Evolutionary conservation across 768 basidiomycete genomes (phyloP), one percentile per base, ranked within the genome.

Genomic region (Boletus huronensis): DNA sequence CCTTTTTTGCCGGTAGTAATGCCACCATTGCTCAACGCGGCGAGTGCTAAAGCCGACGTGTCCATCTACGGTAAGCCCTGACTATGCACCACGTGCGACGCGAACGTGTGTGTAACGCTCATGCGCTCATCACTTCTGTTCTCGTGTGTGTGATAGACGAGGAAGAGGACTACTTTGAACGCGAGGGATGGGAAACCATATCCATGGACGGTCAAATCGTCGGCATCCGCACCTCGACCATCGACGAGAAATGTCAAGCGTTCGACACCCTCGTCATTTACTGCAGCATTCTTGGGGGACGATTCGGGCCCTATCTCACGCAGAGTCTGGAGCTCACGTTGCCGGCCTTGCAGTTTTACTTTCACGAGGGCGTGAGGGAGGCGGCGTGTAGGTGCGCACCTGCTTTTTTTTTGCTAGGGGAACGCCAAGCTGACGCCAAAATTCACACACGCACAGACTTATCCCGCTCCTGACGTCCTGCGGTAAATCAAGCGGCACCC

Each of bases 221-320:
- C 25, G 88, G 87, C 2, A 88, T 93, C 58, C 80, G 86, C 51
- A 93, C 90, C 3, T 84, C 88, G 0, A 82, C 82, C 1, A 83
- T 93, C 61, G 90, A 93, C 64, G 90, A 93, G 60, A 93, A 93
- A 64, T 90, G 89, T 53, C 87, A 90, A 64, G 90, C 91, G 3
- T 90, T 92, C 59, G 88, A 91, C 64, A 91, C 88, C n/a, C 77
- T 93, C 7, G 82, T 91, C 14, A 87, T 91, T 21, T 88, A 91
- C 64, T 85, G 83, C 58, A 85, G 83, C 39, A 83, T 85, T 5
- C 77, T 93, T 0, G 81, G 81, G 0, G 72, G 79, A 0, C 75
- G 78, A 3, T 91, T 90, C 60, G 84, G 82, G 1, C 88, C 89
- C 0, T 93, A 89, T 62, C 72, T 93, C 2, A 66, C 82, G 25